phyloP scores from a whole-genome alignment of 202 grass and related monocot genomes.

The Setaria viridis region DNA sequence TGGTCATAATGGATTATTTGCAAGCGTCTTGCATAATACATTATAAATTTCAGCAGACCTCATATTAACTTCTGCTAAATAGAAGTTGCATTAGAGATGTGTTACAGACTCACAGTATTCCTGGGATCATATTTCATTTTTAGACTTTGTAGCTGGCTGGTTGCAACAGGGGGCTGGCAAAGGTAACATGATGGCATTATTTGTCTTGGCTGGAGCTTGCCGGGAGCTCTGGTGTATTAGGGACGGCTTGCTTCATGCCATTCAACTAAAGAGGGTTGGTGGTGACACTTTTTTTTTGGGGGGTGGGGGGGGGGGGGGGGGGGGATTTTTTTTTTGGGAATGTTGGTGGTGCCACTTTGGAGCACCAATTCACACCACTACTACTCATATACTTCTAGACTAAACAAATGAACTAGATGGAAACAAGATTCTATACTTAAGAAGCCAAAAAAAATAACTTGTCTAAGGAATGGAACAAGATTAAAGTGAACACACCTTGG shows the following conservation, averaged over 20 bases:
- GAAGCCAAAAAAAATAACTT: conserved; percentile 25
- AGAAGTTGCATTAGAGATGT: neutral
- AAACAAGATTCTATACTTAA: neutral
- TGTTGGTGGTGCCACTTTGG: too few species aligned
- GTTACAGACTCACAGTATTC: neutral
- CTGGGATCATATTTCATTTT: neutral
- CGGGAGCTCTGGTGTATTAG: neutral
- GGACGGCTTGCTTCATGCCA: neutral
- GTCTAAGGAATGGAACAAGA: conserved; percentile 7
- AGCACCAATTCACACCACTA: neutral
- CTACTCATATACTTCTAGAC: neutral
- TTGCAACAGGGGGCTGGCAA: neutral
- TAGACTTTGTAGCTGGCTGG: neutral
- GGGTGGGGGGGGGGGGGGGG: too few species aligned
- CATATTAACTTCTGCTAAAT: too few species aligned
- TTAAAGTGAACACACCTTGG: conserved; percentile 63
- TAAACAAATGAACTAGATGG: neutral
- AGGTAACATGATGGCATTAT: neutral
- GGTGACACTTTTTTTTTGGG: too few species aligned
- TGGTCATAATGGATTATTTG: neutral
- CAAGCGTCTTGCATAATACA: too few species aligned
- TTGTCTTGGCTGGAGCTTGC: neutral
- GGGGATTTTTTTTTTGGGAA: too few species aligned
- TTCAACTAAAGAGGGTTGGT: too few species aligned
- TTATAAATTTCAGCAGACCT: too few species aligned